Evolutionary conservation across 108 stramenopile genomes (phyloP), one percentile per base, ranked within the genome.

Genomic region (Poteriospumella lacustris): DNA sequence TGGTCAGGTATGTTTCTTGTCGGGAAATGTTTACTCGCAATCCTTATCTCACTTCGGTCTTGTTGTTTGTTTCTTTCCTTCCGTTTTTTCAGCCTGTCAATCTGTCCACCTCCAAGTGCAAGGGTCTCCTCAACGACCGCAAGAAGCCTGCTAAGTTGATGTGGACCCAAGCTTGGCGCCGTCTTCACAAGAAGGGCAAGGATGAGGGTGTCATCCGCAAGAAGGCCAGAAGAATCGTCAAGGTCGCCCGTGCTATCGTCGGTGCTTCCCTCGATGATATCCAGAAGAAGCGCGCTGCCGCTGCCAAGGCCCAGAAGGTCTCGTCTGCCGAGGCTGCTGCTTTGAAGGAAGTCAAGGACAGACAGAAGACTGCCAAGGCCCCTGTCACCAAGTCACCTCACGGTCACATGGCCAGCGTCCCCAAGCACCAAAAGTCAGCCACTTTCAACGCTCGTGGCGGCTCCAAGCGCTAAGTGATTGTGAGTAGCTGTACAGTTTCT

Each of bases 91-190:
- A 85, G 82, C 96, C 96, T 79, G 76, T 99, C 79, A 92, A 87
- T 87, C 87, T 99, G 64, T 92, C 93, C 70, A 88, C 89, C 33
- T 91, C 94, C 81, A 99, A 99, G 93, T 90, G 93, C 76, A 88
- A 90, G 89, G 87, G 89, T 72, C 87, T 99, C 58, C 94, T 94
- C 69, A 81, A 92, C 64, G 96, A 97, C 85, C 85, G 95, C 73
- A 99, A 98, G 89, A 98, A 98, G 92, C 94, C 99, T 33, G 95
- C 97, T 60, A 98, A 98, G 87, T 92, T 99, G 64, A 94, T 93
- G 56, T 99, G 99, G 99, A 99, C 99, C 47, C 95, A 95, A 79
- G 92, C 91, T 1, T 99, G 99, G 99, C 91, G 99, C 78, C 92
- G 95, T 76, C 91, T 96, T 68, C 94, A 99, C 95, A 99, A 99